A percentile compares a stretch with the other conserved stretches of the same genome.
Conservation (phyloP, 202 grass and related monocot genomes). For the Panicum virgatum region DNA sequence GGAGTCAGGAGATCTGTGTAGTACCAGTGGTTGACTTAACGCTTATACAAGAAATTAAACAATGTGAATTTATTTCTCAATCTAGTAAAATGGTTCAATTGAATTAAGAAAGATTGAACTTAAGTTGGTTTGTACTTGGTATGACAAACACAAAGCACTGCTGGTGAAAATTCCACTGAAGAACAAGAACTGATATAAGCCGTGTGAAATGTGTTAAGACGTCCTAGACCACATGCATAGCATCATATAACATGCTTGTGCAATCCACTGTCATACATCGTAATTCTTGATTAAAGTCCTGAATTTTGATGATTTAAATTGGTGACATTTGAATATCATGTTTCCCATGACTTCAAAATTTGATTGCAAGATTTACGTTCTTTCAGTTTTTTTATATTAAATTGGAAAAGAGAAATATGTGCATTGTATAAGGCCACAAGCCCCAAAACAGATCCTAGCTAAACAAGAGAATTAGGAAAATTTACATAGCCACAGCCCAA, state of each 20-base stretch:
- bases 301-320: background rate
- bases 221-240: background rate
- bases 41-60: background rate
- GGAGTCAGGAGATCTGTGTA: too few relatives aligned
- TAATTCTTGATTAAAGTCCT: too few relatives aligned
- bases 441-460: too few relatives aligned
- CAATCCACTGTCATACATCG: background rate
- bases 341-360: background rate
- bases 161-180: background rate
- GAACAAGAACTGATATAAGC: constrained; percentile 20
- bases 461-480: too few relatives aligned
- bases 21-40: background rate
- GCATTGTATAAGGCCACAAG: too few relatives aligned
- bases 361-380: too few relatives aligned
- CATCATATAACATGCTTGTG: constrained; percentile 7
- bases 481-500: too few relatives aligned
- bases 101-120: background rate
- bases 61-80: background rate
- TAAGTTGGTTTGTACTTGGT: background rate
- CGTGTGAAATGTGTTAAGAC: constrained; percentile 22
- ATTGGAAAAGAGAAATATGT: too few relatives aligned
- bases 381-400: too few relatives aligned
- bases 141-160: background rate
- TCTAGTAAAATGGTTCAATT: background rate
- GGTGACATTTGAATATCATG: background rate